phyloP scores from a whole-genome alignment of 177 flowering plant species.

The Vitis hybrid region DNA sequence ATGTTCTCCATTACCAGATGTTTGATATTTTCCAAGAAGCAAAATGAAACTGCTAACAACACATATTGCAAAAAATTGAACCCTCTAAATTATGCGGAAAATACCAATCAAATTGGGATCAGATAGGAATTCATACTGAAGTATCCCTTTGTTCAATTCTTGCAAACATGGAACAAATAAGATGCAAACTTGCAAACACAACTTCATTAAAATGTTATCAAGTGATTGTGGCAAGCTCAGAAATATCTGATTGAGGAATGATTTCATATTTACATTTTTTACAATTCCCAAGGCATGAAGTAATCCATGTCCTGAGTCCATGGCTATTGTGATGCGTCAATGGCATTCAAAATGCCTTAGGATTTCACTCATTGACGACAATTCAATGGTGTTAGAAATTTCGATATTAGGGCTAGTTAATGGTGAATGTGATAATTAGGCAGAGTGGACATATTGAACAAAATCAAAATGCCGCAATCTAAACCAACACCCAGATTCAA shows the following conservation, averaged over 20 bases:
- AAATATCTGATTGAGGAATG: too few species aligned
- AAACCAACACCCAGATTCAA: background rate
- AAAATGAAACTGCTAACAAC: background rate
- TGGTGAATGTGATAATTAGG: background rate
- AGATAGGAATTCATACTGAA: too few species aligned
- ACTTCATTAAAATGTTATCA: background rate
- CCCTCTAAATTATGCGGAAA: too few species aligned
- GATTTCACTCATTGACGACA: too few species aligned
- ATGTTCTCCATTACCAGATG: background rate
- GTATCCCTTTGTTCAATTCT: background rate
- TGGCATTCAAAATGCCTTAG: background rate
- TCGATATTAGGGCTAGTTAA: too few species aligned
- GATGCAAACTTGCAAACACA: background rate
- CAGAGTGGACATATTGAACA: background rate
- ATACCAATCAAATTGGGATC: too few species aligned
- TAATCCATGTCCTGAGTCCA: background rate
- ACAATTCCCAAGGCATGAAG: background rate
- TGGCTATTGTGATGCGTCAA: background rate
- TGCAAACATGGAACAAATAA: background rate
- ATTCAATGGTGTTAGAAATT: too few species aligned
- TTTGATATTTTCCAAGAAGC: background rate
- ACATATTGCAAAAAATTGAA: background rate
- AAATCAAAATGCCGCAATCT: constrained; percentile 1
- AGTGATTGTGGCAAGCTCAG: background rate
- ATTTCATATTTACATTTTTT: background rate